phyloP scores from a whole-genome alignment of 2,329 filamentous ascomycete genomes.

The Bipolaris sorokiniana region DNA sequence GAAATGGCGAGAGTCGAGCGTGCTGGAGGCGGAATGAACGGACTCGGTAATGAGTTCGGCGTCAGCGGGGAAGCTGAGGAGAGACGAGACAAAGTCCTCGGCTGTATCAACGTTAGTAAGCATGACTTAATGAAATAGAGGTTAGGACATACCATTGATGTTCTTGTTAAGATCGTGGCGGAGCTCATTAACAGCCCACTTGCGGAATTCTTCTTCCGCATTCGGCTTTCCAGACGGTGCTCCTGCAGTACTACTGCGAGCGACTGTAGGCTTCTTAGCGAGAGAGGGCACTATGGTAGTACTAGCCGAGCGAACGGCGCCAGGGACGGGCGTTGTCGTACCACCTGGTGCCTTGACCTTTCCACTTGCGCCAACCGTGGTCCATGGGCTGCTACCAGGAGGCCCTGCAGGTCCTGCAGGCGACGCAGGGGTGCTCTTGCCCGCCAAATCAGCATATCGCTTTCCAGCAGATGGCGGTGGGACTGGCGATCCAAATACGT shows the following conservation, averaged over 20 bases:
- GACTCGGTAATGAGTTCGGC: constrained; percentile 84
- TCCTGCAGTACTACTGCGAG: constrained; percentile 56
- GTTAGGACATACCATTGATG: constrained; percentile 65
- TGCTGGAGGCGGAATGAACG: constrained; percentile 84
- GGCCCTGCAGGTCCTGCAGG: constrained; percentile 47
- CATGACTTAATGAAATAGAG: not conserved
- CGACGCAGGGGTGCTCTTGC: constrained; percentile 66
- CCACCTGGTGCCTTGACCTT: constrained; percentile 80
- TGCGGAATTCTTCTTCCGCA: constrained; percentile 90
- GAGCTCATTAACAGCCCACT: constrained; percentile 85
- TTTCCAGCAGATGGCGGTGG: constrained; percentile 66
- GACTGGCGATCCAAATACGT: constrained; percentile 53
- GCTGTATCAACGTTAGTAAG: constrained; percentile 57
- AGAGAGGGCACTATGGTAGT: constrained; percentile 51
- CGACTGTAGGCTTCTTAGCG: constrained; percentile 61
- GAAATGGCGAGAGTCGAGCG: constrained; percentile 91
- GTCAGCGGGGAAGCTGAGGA: constrained; percentile 78
- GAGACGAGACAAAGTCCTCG: constrained; percentile 77
- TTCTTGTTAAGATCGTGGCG: constrained; percentile 72
- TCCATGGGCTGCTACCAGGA: constrained; percentile 72
- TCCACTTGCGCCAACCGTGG: constrained; percentile 90
- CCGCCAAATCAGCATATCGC: constrained; percentile 91
- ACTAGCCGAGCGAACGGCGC: constrained; percentile 57
- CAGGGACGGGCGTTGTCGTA: constrained; percentile 58
- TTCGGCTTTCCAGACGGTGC: constrained; percentile 56